Conservation (phyloP, 805 yeast genomes). For the Candida lessepsii region DNA sequence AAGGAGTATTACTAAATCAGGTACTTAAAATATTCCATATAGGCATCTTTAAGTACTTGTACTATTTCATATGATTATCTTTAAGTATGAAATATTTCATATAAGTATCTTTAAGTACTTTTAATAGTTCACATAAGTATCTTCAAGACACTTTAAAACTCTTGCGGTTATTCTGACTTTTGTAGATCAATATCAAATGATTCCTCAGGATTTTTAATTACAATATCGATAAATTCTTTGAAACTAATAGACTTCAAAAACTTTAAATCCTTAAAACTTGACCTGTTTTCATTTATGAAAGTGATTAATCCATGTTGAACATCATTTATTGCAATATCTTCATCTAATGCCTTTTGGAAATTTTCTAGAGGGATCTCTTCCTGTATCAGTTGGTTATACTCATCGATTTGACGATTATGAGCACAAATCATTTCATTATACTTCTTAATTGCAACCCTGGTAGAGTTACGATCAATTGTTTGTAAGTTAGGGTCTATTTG, state of each 20-base stretch:
- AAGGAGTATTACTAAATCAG: too few species aligned
- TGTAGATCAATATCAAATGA: conserved; percentile 35
- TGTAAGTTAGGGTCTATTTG: conserved; percentile 5
- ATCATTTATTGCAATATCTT: conserved; percentile 6
- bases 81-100: too few species aligned
- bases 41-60: too few species aligned
- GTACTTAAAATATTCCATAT: too few species aligned
- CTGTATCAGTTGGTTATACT: conserved; percentile 12
- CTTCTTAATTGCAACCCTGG: conserved; percentile 2
- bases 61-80: too few species aligned
- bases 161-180: background rate
- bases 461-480: background rate
- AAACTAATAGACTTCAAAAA: conserved; percentile 14
- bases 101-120: too few species aligned
- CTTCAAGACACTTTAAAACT: too few species aligned
- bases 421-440: conserved; percentile 14
- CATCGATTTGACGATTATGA: conserved; percentile 16
- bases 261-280: conserved; percentile 11
- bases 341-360: background rate
- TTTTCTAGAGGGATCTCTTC: background rate
- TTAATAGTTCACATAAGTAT: too few species aligned
- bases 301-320: conserved; percentile 11
- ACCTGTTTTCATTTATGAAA: conserved; percentile 14
- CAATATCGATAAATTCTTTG: conserved; percentile 8
- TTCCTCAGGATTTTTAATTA: conserved; percentile 8